Evolutionary conservation across 2,329 filamentous ascomycete species (phyloP).

Genomic region (Trichoderma sp.): DNA sequence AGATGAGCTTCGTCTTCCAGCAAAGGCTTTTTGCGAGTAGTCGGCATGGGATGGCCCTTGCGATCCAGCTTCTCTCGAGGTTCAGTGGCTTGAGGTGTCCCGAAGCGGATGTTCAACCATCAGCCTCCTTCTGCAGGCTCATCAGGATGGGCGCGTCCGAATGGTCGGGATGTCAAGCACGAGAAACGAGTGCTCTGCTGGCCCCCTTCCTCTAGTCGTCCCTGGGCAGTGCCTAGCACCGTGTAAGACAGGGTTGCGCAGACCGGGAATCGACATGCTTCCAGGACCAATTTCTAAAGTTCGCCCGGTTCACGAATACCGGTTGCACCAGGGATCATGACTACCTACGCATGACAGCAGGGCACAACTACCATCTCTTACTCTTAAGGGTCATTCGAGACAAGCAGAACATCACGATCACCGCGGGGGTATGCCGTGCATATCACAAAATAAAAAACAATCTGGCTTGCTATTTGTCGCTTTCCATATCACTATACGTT

Average conservation of each 20-base stretch:
- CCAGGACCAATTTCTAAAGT: background rate
- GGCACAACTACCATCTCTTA: background rate
- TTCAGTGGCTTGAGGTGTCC: background rate
- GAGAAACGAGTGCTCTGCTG: background rate
- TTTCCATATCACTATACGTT: background rate
- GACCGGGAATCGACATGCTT: constrained; percentile 10
- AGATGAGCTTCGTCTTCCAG: background rate
- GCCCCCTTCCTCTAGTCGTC: background rate
- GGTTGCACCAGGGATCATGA: background rate
- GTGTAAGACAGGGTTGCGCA: constrained; percentile 8
- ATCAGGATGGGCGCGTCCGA: background rate
- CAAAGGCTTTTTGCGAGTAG: background rate
- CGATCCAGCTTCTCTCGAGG: background rate
- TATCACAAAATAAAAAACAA: background rate
- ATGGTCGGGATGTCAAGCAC: background rate
- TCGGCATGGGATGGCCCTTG: background rate
- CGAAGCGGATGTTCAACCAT: background rate
- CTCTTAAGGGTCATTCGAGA: background rate
- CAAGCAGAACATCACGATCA: constrained; percentile 3
- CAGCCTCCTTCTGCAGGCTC: background rate
- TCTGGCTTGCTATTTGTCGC: background rate
- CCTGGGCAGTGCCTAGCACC: background rate
- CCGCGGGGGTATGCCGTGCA: background rate
- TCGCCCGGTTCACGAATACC: background rate
- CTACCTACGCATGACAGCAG: background rate